Conservation (phyloP, 164 flowering plant species). For the Echeveria elegans region DNA sequence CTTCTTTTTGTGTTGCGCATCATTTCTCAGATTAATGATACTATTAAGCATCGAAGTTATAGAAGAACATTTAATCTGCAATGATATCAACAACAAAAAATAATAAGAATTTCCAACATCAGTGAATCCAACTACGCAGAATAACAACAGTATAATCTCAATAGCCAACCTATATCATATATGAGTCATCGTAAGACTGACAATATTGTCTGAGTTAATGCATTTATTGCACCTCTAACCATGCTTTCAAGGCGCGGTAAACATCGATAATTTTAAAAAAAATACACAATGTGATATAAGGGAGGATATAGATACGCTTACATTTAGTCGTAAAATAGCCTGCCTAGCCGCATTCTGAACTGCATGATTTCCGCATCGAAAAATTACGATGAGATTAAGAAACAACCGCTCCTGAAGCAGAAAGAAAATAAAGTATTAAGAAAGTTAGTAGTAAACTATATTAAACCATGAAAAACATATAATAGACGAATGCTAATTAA, state of each 20-base stretch:
- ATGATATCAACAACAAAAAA: conserved; percentile 3
- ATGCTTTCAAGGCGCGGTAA: no score
- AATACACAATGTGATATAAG: neutral
- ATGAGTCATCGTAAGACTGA: no score
- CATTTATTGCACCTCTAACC: no score
- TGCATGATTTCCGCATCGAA: conserved; percentile 38
- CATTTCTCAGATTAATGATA: conserved; percentile 22
- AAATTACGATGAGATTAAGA: conserved; percentile 41
- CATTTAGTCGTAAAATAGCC: conserved; percentile 59
- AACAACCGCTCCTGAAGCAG: conserved; percentile 62
- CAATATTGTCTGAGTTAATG: no score
- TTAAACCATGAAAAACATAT: no score
- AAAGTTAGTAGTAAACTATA: no score
- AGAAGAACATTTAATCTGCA: conserved; percentile 48
- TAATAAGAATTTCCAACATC: no score
- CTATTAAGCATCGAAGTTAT: conserved; percentile 32
- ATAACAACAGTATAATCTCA: neutral
- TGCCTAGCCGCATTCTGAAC: conserved; percentile 66
- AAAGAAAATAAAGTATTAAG: conserved; percentile 9
- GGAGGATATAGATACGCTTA: conserved; percentile 23
- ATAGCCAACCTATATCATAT: neutral
- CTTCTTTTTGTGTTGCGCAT: conserved; percentile 20
- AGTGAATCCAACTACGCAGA: no score
- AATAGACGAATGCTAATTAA: no score
- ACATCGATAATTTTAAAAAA: no score